phyloP scores from a whole-genome alignment of 139 green algal genomes.

The Coccomyxa sp. region DNA sequence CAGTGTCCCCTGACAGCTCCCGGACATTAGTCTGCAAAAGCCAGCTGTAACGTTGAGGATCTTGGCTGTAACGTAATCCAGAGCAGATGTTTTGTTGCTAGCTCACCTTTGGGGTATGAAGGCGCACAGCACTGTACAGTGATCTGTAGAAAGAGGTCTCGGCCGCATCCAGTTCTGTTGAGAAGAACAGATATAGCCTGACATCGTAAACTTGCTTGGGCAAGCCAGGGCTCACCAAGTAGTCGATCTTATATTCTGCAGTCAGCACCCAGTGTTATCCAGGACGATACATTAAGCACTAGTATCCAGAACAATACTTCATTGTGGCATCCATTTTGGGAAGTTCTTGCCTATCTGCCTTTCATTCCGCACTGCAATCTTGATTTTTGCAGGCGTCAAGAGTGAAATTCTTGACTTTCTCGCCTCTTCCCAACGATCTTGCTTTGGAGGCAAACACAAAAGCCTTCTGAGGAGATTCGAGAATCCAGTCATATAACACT shows the following conservation, averaged over 20 bases:
- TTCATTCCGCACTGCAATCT: not conserved
- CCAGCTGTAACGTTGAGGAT: too few species aligned
- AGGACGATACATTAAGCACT: too few species aligned
- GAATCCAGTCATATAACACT: not conserved
- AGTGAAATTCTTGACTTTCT: not conserved
- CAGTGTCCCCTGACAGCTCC: too few species aligned
- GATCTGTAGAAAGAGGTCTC: conserved; percentile 11
- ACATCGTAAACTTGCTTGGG: conserved; percentile 14
- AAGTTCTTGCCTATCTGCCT: not conserved
- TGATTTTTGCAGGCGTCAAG: not conserved
- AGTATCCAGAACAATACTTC: too few species aligned
- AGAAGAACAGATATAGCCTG: conserved; percentile 17
- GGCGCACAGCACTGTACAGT: conserved; percentile 10
- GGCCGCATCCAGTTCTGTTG: conserved; percentile 12
- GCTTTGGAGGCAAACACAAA: not conserved
- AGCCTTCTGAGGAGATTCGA: not conserved
- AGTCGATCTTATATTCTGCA: conserved; percentile 20
- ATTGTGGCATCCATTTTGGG: not conserved
- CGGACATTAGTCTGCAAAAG: too few species aligned
- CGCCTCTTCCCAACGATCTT: not conserved
- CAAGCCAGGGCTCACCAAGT: conserved; percentile 4
- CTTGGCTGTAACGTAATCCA: too few species aligned
- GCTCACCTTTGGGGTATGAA: conserved; percentile 25
- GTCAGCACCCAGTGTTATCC: too few species aligned
- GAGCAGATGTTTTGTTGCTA: not conserved